Percentiles rank a stretch among this genome's conserved stretches.
Conservation (phyloP, 2,329 filamentous ascomycete species). For the Cytospora chrysosperma region DNA sequence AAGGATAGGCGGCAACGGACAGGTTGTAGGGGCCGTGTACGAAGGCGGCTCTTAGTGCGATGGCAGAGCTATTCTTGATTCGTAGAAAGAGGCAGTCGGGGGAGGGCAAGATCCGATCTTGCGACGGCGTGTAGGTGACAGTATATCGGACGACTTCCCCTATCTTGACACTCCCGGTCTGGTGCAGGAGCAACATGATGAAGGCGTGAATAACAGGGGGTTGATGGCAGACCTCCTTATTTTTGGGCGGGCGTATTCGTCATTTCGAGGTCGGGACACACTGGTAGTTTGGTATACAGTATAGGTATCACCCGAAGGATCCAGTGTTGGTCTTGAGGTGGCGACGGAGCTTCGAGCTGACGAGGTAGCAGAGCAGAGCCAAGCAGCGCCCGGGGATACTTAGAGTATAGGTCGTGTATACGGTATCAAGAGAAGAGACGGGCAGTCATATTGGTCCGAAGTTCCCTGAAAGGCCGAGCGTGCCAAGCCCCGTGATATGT, state of each 20-base stretch:
- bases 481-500: conserved; percentile 5
- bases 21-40: conserved; percentile 94
- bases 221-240: background rate
- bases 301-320: background rate
- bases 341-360: background rate
- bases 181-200: conserved; percentile 85
- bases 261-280: conserved; percentile 9
- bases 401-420: background rate
- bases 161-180: conserved; percentile 87
- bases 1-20: conserved; percentile 81
- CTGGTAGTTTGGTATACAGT: background rate
- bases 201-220: background rate
- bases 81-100: conserved; percentile 79
- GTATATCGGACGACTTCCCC: conserved; percentile 92
- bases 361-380: background rate
- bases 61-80: conserved; percentile 87
- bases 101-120: conserved; percentile 85
- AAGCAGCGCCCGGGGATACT: background rate
- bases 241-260: background rate
- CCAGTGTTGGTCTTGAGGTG: background rate
- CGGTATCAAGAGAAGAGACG: background rate
- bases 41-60: conserved; percentile 90
- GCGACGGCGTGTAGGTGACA: conserved; percentile 84
- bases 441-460: conserved; percentile 5
- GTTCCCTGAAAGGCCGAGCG: conserved; percentile 7